phyloP scores from a whole-genome alignment of 306 rosid species.

The Vigna unguiculata region DNA sequence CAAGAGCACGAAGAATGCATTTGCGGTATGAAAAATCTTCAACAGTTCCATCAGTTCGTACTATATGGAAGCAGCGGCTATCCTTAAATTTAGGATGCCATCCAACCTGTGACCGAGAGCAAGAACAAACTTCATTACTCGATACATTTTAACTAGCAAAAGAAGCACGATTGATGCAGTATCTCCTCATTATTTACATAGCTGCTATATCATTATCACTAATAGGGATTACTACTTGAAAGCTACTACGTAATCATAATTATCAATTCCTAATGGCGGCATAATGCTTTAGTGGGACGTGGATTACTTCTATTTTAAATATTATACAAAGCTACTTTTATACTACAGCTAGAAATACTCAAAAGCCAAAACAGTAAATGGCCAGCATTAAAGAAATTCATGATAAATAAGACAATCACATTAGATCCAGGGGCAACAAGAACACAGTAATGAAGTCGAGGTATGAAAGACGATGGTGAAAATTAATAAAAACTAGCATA shows the following conservation, averaged over 20 bases:
- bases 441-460: background rate
- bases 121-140: slow-evolving; percentile 15
- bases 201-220: background rate
- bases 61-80: slow-evolving; percentile 73
- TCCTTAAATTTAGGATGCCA: slow-evolving; percentile 59
- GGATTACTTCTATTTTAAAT: background rate
- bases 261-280: background rate
- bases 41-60: slow-evolving; percentile 67
- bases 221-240: background rate
- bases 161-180: slow-evolving; percentile 6
- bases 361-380: background rate
- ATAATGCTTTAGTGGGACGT: background rate
- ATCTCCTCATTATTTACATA: slow-evolving; percentile 8
- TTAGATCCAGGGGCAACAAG: background rate
- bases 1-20: slow-evolving; percentile 75
- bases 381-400: background rate
- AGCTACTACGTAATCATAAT: background rate
- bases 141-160: slow-evolving; percentile 1
- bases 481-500: background rate
- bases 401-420: background rate
- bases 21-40: slow-evolving; percentile 93
- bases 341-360: background rate
- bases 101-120: slow-evolving; percentile 60
- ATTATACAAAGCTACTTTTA: background rate
- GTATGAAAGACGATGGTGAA: background rate